Evolutionary conservation across 441 rosid genomes (phyloP), one percentile per base, ranked within the genome.

Genomic region (Pelargonium australe): DNA sequence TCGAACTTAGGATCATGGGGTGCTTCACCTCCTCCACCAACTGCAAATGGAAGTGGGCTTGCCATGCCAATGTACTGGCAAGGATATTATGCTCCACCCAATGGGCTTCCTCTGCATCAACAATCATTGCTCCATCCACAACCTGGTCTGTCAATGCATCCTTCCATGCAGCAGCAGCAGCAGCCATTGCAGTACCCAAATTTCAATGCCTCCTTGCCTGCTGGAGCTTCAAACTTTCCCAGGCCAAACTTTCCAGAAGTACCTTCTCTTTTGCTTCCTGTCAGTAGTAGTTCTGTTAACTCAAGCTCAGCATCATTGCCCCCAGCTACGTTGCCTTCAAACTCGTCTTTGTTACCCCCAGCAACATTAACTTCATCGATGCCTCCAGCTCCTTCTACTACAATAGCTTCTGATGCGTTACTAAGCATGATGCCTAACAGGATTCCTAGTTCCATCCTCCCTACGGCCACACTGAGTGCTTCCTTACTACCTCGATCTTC

Each of bases 31-130:
- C 76, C 83, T 69, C 86, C 81, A 16, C 85, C 92, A 69, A 77
- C 70, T 79, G 79, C 88, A 79, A 86, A 84, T 81, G 92, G 82
- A 10, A 72, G 80, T 68, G 88, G 89, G 51, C 81, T 86, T 69
- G 85, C 87, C 37, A 81, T 86, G 91, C 91, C 89, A 12, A 80
- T 87, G 85, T 94, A 89, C 75, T 91, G 96, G 97, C 95, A 79
- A 78, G 92, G 96, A 65, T 94, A 84, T 78, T 94, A 89, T 85
- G 80, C 75, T 12, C 84, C 92, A 23, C 89, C 91, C 66, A 89
- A 78, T 80, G 91, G 92, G 71, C 84, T 87, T 75, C 88, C 90
- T 67, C 16, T 91, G 83, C 93, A 82, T 71, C 96, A 91, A 71
- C 98, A 91, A 76, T 73, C 97, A 76, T 74, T 86, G 77, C 88